Evolutionary conservation across 768 basidiomycete genomes (phyloP).

Genomic region (Lepiota venenata): DNA sequence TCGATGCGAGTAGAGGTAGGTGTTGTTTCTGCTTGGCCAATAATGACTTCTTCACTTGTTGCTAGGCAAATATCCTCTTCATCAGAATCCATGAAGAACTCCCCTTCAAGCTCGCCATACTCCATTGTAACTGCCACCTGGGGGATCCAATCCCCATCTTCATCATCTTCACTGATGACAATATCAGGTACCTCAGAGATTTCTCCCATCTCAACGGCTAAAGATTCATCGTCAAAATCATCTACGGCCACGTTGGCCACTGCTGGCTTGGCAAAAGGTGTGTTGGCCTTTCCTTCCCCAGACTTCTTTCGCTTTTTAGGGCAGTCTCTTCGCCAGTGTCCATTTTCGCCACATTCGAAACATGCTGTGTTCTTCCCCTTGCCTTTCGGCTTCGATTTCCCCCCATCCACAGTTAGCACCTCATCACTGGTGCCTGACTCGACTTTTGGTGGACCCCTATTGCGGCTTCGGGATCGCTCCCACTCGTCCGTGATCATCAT

Average conservation of each 20-base stretch:
- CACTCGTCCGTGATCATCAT: slow-evolving; percentile 26
- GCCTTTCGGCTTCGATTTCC: slow-evolving; percentile 3
- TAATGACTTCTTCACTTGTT: no score
- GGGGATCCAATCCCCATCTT: no score
- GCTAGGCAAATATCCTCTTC: no score
- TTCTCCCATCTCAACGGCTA: no score
- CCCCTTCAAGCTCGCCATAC: no score
- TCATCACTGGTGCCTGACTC: slow-evolving; percentile 19
- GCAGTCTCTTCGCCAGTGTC: slow-evolving; percentile 23
- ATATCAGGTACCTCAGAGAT: no score
- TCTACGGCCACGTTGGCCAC: background rate
- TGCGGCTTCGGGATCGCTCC: slow-evolving; percentile 12
- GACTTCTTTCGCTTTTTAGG: slow-evolving; percentile 12
- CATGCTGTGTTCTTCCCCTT: slow-evolving; percentile 14
- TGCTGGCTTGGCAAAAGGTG: background rate
- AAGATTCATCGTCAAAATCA: slow-evolving; percentile 1
- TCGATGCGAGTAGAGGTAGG: slow-evolving; percentile 26
- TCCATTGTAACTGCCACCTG: no score
- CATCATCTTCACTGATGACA: no score
- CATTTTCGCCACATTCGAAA: slow-evolving; percentile 25
- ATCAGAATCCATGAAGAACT: no score
- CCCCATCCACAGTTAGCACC: no score
- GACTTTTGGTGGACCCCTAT: slow-evolving; percentile 3
- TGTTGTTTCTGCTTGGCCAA: no score
- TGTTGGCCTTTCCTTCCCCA: slow-evolving; percentile 16